These are phyloP conservation scores for Phragmites australis DNA, from an alignment of 176 grass and related monocot genomes.

Conservation along the genomic window DNA sequence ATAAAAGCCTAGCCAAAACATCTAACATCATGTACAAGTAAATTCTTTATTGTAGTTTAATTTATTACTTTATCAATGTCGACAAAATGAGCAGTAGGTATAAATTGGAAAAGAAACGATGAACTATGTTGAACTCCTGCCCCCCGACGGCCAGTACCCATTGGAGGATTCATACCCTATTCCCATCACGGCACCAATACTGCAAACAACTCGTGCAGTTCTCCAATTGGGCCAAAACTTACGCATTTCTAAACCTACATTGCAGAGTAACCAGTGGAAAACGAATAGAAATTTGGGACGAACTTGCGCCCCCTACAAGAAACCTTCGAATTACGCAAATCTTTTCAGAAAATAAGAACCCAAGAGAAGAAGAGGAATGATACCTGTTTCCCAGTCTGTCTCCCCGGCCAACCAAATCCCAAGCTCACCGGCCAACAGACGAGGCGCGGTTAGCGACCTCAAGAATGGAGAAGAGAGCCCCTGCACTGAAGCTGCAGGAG, in stretches of 20 bases:
- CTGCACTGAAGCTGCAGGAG: background rate
- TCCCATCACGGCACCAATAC: background rate
- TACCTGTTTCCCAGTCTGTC: background rate
- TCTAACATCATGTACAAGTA: background rate
- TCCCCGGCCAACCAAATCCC: background rate
- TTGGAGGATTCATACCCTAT: background rate
- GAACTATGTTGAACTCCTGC: background rate
- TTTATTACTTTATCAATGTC: background rate
- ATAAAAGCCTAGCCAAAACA: background rate
- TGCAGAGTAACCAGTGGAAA: background rate
- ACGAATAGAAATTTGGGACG: background rate
- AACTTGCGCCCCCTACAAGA: background rate
- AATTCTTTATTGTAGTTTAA: background rate
- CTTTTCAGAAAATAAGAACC: background rate
- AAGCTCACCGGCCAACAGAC: background rate
- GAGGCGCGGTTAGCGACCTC: background rate
- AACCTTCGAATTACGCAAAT: background rate
- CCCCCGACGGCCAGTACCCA: background rate
- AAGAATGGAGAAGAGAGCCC: background rate
- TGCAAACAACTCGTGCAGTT: background rate
- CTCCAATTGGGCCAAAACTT: background rate
- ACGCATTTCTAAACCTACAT: background rate
- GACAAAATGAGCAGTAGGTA: background rate
- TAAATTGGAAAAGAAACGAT: background rate
- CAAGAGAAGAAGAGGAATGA: background rate